phyloP scores from a whole-genome alignment of 805 yeast genomes.

The Kurtzmaniella fragi region DNA sequence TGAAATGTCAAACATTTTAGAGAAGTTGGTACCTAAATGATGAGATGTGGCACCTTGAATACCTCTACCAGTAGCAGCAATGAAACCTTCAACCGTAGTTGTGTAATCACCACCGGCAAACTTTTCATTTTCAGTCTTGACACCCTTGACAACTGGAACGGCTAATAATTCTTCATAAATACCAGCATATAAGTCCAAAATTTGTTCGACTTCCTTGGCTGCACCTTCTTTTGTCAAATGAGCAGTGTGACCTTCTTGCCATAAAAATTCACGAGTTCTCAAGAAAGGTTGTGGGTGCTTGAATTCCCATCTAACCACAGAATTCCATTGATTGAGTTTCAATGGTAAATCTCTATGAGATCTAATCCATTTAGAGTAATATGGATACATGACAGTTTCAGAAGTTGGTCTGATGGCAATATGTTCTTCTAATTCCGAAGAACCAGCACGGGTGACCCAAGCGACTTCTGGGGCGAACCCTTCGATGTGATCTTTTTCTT shows the following conservation, averaged over 20 bases:
- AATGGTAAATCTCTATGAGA: slow-evolving; percentile 97
- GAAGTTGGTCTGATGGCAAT: slow-evolving; percentile 99
- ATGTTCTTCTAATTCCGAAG: slow-evolving; percentile 92
- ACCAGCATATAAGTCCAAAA: slow-evolving; percentile 79
- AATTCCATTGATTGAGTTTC: slow-evolving; percentile 97
- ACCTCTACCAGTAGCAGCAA: slow-evolving; percentile 98
- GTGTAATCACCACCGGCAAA: slow-evolving; percentile 98
- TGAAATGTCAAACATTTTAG: slow-evolving; percentile 93
- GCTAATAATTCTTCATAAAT: slow-evolving; percentile 91
- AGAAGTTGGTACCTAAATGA: slow-evolving; percentile 95
- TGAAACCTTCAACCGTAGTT: slow-evolving; percentile 93
- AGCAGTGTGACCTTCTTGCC: slow-evolving; percentile 99
- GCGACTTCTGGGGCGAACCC: slow-evolving; percentile 99
- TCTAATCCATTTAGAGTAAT: slow-evolving; percentile 98
- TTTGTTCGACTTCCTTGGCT: slow-evolving; percentile 73
- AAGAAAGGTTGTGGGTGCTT: slow-evolving; percentile 99
- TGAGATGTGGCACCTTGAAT: slow-evolving; percentile 99
- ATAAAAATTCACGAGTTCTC: slow-evolving; percentile 97
- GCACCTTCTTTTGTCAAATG: slow-evolving; percentile 84
- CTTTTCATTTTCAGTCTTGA: slow-evolving; percentile 94
- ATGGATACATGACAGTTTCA: slow-evolving; percentile 99
- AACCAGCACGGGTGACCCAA: slow-evolving; percentile 98
- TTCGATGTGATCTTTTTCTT: slow-evolving; percentile 97
- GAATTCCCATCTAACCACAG: slow-evolving; percentile 99
- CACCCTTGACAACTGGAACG: slow-evolving; percentile 94